Percentiles rank a stretch among this genome's conserved stretches.
Conservation (phyloP, 2,329 filamentous ascomycete species). For the Aureobasidium pullulans region DNA sequence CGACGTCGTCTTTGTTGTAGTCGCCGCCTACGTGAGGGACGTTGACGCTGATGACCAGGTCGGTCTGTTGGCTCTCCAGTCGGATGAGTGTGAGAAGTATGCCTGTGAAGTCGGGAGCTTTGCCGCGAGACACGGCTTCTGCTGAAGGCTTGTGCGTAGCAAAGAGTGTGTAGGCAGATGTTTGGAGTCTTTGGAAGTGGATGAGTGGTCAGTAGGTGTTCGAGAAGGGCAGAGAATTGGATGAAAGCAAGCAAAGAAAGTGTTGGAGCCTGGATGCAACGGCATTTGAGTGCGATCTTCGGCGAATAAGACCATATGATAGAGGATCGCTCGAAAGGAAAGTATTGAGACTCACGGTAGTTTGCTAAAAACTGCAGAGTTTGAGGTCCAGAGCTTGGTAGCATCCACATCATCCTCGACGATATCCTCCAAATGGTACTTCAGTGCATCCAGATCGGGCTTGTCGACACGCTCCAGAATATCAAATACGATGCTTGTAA, state of each 20-base stretch:
- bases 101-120: constrained; percentile 48
- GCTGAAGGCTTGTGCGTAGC: constrained; percentile 44
- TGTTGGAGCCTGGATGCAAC: too few species aligned
- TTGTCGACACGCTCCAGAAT: constrained; percentile 74
- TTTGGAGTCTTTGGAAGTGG: constrained; percentile 38
- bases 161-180: constrained; percentile 61
- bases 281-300: too few species aligned
- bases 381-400: constrained; percentile 30
- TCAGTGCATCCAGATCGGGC: constrained; percentile 59
- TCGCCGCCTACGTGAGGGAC: constrained; percentile 73
- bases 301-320: neutral
- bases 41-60: constrained; percentile 80
- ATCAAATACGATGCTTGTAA: constrained; percentile 83
- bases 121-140: constrained; percentile 27
- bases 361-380: constrained; percentile 25
- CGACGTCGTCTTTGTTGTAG: constrained; percentile 65
- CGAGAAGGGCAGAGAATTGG: neutral
- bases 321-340: too few species aligned
- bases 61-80: constrained; percentile 66
- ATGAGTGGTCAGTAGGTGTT: neutral
- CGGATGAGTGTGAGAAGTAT: constrained; percentile 72
- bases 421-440: constrained; percentile 44
- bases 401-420: constrained; percentile 28
- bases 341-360: constrained; percentile 29
- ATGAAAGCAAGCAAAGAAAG: neutral